Conservation (phyloP, 1,139 yeast species). For the Barnettozyma hawaiiensis region DNA sequence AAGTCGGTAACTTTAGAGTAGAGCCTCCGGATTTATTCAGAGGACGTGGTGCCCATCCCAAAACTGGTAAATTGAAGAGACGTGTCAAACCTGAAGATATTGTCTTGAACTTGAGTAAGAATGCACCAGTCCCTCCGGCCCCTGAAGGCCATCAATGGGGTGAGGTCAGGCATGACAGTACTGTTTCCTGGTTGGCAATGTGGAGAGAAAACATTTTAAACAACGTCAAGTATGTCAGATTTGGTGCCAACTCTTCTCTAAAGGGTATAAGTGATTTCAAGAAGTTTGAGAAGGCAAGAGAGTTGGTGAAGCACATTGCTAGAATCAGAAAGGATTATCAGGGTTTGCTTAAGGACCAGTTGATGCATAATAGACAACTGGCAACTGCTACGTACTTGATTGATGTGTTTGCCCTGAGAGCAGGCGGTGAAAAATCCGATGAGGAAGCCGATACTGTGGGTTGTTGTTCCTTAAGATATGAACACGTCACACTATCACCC, state of each 20-base stretch:
- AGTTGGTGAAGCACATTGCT: conserved; percentile 67
- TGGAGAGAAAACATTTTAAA: conserved; percentile 93
- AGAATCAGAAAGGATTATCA: conserved; percentile 72
- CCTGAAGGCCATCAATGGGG: conserved; percentile 92
- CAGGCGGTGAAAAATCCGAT: conserved; percentile 96
- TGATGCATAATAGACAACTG: conserved; percentile 85
- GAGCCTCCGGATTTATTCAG: conserved; percentile 96
- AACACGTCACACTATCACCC: conserved; percentile 80
- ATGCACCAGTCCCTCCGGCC: conserved; percentile 68
- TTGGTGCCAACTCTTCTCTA: conserved; percentile 86
- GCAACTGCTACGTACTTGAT: conserved; percentile 93
- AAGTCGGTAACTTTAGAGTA: too few species aligned
- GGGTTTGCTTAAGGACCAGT: conserved; percentile 59
- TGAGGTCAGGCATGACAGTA: conserved; percentile 79
- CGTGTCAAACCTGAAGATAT: conserved; percentile 88
- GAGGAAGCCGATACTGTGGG: conserved; percentile 99
- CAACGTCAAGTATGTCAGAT: conserved; percentile 77
- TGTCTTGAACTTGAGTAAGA: conserved; percentile 73
- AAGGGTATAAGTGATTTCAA: conserved; percentile 89
- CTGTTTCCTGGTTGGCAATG: conserved; percentile 94
- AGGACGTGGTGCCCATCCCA: conserved; percentile 97
- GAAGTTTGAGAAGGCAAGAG: conserved; percentile 90
- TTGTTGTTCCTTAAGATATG: conserved; percentile 88
- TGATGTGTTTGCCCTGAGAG: conserved; percentile 94
- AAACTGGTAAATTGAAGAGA: conserved; percentile 80